phyloP scores from a whole-genome alignment of 441 rosid genomes.

The Brassica hybrid region DNA sequence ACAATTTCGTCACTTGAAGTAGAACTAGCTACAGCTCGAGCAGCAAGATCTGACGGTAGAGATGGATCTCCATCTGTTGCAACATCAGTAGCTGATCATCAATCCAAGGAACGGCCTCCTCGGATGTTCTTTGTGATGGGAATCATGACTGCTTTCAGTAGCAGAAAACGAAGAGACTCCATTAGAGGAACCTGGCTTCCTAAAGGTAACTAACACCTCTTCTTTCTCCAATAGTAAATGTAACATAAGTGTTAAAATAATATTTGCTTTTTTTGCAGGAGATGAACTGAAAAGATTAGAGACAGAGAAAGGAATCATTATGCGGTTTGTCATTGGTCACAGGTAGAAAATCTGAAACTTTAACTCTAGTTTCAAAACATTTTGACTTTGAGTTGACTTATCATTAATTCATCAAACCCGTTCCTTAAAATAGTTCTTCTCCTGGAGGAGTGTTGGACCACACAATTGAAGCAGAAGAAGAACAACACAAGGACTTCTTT shows the following conservation, averaged over 20 bases:
- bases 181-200: constrained; percentile 94
- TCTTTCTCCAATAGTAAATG: constrained; percentile 19
- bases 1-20: constrained; percentile 85
- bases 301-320: constrained; percentile 84
- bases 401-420: neutral
- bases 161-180: constrained; percentile 93
- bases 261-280: constrained; percentile 51
- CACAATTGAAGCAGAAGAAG: constrained; percentile 85
- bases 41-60: constrained; percentile 56
- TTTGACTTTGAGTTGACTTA: constrained; percentile 8
- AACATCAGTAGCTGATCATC: constrained; percentile 49
- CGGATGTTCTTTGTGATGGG: constrained; percentile 94
- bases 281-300: constrained; percentile 75
- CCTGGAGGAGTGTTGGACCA: constrained; percentile 87
- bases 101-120: constrained; percentile 58
- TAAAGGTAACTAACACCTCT: constrained; percentile 53
- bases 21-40: constrained; percentile 88
- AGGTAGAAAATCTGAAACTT: constrained; percentile 54
- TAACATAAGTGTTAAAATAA: constrained; percentile 8
- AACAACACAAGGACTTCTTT: constrained; percentile 79
- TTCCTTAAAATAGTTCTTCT: constrained; percentile 57
- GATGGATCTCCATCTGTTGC: constrained; percentile 58
- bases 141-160: constrained; percentile 91
- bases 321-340: constrained; percentile 92
- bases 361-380: neutral